Evolutionary conservation across 352 stramenopile genomes (phyloP).

Genomic region (Globisporangium solare): DNA sequence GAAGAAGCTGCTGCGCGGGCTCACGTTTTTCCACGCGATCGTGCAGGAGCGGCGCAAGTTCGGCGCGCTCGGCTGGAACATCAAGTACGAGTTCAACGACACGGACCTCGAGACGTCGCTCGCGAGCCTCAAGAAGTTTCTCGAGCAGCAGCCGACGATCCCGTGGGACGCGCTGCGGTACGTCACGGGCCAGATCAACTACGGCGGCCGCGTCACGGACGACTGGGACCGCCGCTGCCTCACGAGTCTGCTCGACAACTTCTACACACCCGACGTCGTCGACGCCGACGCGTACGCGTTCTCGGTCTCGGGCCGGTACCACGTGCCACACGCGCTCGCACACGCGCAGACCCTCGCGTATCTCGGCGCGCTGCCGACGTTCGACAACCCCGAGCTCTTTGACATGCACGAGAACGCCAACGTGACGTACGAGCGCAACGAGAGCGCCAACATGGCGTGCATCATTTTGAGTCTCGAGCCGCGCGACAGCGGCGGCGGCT

Average conservation of each 20-base stretch:
- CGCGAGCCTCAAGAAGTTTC: conserved; percentile 86
- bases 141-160: conserved; percentile 87
- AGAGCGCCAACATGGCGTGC: conserved; percentile 84
- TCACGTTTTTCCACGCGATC: conserved; percentile 94
- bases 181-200: conserved; percentile 95
- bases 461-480: conserved; percentile 90
- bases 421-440: conserved; percentile 91
- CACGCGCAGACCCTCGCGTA: conserved; percentile 72
- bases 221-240: conserved; percentile 93
- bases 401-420: conserved; percentile 97
- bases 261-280: conserved; percentile 85
- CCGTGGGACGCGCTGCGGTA: conserved; percentile 93
- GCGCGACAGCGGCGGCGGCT: conserved; percentile 42
- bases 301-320: conserved; percentile 85
- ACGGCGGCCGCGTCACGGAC: conserved; percentile 94
- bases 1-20: conserved; percentile 85
- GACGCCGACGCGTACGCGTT: conserved; percentile 84
- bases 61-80: conserved; percentile 93
- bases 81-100: conserved; percentile 96
- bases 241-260: conserved; percentile 91
- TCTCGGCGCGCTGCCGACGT: conserved; percentile 70
- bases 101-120: conserved; percentile 93
- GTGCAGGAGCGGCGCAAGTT: conserved; percentile 94
- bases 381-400: conserved; percentile 93
- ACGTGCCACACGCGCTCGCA: conserved; percentile 52